Conservation (phyloP, 2,329 filamentous ascomycete genomes). For the Simplicillium sp. region DNA sequence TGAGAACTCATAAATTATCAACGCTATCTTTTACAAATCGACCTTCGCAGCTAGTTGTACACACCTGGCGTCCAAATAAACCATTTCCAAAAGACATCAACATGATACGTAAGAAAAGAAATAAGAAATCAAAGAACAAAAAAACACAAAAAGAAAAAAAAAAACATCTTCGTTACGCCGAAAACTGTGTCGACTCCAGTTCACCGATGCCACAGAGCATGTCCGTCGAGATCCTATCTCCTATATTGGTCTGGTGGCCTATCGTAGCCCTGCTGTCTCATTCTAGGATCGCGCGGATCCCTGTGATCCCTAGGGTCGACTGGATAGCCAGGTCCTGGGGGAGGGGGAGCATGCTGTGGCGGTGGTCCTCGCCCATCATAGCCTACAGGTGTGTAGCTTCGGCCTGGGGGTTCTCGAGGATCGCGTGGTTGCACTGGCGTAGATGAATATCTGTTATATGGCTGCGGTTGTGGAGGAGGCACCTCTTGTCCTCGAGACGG, state of each 20-base stretch:
- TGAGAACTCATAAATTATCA: too few species aligned
- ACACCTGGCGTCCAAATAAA: too few species aligned
- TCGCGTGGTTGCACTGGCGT: slow-evolving; percentile 34
- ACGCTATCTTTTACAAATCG: too few species aligned
- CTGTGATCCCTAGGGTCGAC: slow-evolving; percentile 15
- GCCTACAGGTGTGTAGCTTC: slow-evolving; percentile 35
- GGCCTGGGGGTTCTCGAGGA: slow-evolving; percentile 26
- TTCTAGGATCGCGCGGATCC: slow-evolving; percentile 20
- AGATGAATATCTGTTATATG: slow-evolving; percentile 33
- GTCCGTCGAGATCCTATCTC: slow-evolving; percentile 16
- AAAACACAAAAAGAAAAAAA: too few species aligned
- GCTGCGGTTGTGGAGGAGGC: slow-evolving; percentile 25
- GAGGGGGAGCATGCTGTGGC: slow-evolving; percentile 18
- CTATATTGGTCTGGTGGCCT: slow-evolving; percentile 34
- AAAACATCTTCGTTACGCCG: too few species aligned
- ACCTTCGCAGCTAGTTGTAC: too few species aligned
- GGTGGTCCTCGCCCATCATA: slow-evolving; percentile 30
- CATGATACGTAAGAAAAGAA: too few species aligned
- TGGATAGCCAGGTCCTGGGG: slow-evolving; percentile 18
- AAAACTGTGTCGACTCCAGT: too few species aligned
- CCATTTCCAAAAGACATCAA: too few species aligned
- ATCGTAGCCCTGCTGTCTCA: slow-evolving; percentile 37
- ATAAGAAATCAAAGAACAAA: too few species aligned
- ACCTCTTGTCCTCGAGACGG: slow-evolving; percentile 30
- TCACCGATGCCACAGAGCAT: too few species aligned